Evolutionary conservation across 345 rosid species (phyloP).

Genomic region (Jatropha curcas): DNA sequence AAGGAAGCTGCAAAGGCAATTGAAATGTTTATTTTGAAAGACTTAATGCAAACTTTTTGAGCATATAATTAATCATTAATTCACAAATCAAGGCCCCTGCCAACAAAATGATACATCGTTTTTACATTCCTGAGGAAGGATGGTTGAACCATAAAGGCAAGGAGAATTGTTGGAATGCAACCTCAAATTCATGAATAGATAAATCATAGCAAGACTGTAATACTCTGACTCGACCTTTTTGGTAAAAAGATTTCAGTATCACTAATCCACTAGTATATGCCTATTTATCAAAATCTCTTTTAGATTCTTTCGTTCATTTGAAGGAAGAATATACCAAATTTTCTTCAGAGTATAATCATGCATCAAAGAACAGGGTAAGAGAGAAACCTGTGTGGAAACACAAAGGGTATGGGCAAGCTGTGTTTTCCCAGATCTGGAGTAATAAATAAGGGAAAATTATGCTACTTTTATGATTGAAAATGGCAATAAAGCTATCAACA

Average conservation of each 20-base stretch:
- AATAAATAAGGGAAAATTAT: neutral
- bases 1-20: constrained; percentile 62
- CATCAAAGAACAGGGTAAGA: constrained; percentile 8
- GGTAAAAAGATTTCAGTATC: neutral
- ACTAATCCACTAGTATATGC: no score
- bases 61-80: neutral
- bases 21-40: constrained; percentile 2
- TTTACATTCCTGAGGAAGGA: neutral
- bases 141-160: neutral
- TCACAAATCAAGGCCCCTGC: neutral
- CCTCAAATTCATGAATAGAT: neutral
- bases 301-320: no score
- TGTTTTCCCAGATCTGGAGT: constrained; percentile 83
- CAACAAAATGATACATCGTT: neutral
- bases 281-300: neutral
- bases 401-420: constrained; percentile 88
- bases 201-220: neutral
- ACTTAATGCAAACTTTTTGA: neutral
- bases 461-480: neutral
- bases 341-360: neutral
- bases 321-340: no score
- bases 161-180: neutral
- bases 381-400: constrained; percentile 78
- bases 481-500: neutral
- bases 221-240: neutral